Base-by-base conservation (phyloP, 1,139 yeast species). In the Chernovozyma sophiae-reginae region DNA sequence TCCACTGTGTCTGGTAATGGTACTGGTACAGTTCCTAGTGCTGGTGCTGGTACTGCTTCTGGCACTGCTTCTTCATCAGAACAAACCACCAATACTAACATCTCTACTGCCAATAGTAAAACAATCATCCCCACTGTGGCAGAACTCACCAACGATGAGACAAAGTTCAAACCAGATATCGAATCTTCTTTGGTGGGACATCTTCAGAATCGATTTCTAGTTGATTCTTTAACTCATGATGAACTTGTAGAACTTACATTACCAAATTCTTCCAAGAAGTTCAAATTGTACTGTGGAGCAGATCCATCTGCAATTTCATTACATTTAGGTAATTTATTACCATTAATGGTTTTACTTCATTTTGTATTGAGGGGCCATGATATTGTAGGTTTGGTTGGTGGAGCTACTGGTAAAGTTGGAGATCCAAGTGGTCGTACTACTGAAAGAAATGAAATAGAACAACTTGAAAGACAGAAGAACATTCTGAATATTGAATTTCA, bases 391-490 rank as follows among this genome's bases (percentile, higher is more conserved):
- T 58, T 94, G 12, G 86, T 92, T 6, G 98, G 98, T 8, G 98
- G 97, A n/a, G 98, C 97, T 8, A 92, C 99, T 0, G 97, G 97
- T 3, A 77, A 78, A 13, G 96, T 92, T 2, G 99, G 99, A 4
- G 99, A 92, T 57, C 99, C 98, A 2, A 86, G 96, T 41, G 98
- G 98, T 0, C 71, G 97, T 48, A 63, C 72, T 1, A 77, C 89
- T 0, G 97, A 87, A 52, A 71, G 99, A 41, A 57, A 64, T 3
- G 67, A 62, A 10, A 69, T 90, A 64, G 79, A 68, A 12, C 67
- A 65, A 2, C 55, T 62, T 2, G 72, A 67, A 14, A 65, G 95
- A 37, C 49, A 64, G 27, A 59, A 58, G n/a, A 92, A 92, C 55
- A 79, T 86, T 72, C 47, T 47, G 1, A 61, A 65, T 14, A 86